Evolutionary conservation across 768 basidiomycete genomes (phyloP), one percentile per base, ranked within the genome.

Genomic region (Goffeauzyma gilvescens): DNA sequence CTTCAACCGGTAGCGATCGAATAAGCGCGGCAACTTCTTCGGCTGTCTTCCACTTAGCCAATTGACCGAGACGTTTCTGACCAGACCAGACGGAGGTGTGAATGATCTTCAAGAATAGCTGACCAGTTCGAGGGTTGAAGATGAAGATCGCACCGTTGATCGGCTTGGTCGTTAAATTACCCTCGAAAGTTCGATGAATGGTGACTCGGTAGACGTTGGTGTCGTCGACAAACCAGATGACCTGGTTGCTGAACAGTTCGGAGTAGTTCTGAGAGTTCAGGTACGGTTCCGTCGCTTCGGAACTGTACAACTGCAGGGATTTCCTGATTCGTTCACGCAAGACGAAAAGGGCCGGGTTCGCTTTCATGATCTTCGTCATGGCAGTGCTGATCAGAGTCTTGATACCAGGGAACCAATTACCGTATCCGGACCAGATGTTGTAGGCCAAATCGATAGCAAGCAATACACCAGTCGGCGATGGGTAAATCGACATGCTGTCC

Each of bases 1-100:
- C 93, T 69, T 98, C 93, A 31, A 98, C 93, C n/a, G 93, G 93
- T 12, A 96, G 68, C 23, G 93, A 96, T 44, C 93, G 84, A 50
- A 96, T 81, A 54, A 96, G 67, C 0, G 93, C 93, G 26, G 93
- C 93, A 8, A 96, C 93, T 78, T 98, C 93, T 76, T 98, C 93
- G 14, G 93, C 93, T 6, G 48, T 45, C 69, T 93, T 93, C 89
- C 93, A 96, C 68, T 96, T 98, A 27, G 93, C 93, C 38, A 96
- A 73, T 66, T 98, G 93, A 44, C 93, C 93, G 37, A 98, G 76
- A 79, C 93, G 93, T 66, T 98, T 98, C 66, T 98, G 93, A 58
- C 93, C 93, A 44, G 93, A 93, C 93, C 93, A 98, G n/a, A 96
- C 93, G 57, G 89, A 95, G 2, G 93, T 98, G 64, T 98, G 93